phyloP scores from a whole-genome alignment of 2,329 filamentous ascomycete species.

The Xylaria digitata region DNA sequence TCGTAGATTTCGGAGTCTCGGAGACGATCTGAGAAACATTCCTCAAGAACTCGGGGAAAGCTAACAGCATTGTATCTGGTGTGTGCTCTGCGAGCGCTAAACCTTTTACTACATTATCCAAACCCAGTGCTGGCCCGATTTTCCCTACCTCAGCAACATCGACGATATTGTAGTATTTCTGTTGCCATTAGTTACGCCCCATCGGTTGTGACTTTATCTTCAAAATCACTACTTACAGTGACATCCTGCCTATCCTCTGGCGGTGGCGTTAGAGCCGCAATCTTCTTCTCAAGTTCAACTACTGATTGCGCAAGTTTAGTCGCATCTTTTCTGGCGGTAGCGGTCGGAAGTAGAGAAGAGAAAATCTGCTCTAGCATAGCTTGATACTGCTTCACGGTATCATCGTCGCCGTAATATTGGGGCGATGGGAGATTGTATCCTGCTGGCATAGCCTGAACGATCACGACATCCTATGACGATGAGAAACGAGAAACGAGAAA shows the following conservation, averaged over 20 bases:
- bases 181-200: slow-evolving; percentile 29
- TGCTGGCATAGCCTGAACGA: slow-evolving; percentile 57
- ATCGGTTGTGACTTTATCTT: no score
- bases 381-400: slow-evolving; percentile 64
- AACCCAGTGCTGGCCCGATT: slow-evolving; percentile 66
- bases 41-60: slow-evolving; percentile 69
- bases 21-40: slow-evolving; percentile 67
- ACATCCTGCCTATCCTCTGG: slow-evolving; percentile 70
- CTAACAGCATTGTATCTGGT: slow-evolving; percentile 66
- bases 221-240: slow-evolving; percentile 54
- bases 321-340: slow-evolving; percentile 41
- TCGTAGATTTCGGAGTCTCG: slow-evolving; percentile 63
- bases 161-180: slow-evolving; percentile 74
- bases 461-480: slow-evolving; percentile 45
- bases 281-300: slow-evolving; percentile 69
- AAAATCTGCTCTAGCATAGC: slow-evolving; percentile 56
- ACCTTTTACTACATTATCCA: slow-evolving; percentile 63
- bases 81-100: slow-evolving; percentile 64
- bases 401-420: slow-evolving; percentile 68
- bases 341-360: slow-evolving; percentile 46
- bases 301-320: slow-evolving; percentile 55
- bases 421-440: slow-evolving; percentile 70
- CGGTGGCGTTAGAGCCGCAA: slow-evolving; percentile 68
- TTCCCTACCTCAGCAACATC: slow-evolving; percentile 65
- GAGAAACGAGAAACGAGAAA: slow-evolving; percentile 24